phyloP scores from a whole-genome alignment of 176 grass and related monocot genomes.

The Carex kokanica region DNA sequence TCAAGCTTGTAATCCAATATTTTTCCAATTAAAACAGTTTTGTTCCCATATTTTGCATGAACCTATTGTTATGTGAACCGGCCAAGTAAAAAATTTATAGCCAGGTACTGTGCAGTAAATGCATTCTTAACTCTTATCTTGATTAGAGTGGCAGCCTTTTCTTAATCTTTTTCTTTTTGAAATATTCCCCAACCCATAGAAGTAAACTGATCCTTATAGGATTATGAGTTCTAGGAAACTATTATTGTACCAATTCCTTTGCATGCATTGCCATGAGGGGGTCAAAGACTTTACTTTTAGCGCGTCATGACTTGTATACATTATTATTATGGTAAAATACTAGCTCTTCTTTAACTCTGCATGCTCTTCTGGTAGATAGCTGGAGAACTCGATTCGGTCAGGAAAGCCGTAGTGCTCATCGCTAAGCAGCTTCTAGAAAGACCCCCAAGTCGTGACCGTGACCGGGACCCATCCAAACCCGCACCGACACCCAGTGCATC shows the following conservation, averaged over 20 bases:
- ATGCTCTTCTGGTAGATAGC: conserved; percentile 50
- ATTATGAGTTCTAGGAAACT: not conserved
- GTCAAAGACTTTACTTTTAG: not conserved
- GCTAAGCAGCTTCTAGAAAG: conserved; percentile 61
- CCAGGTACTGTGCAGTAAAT: not conserved
- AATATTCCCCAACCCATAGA: not conserved
- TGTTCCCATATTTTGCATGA: not conserved
- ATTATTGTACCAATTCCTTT: not conserved
- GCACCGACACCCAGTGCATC: conserved; percentile 40
- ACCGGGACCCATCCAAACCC: conserved; percentile 53
- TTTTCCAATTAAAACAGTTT: conserved; percentile 12
- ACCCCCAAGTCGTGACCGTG: conserved; percentile 46
- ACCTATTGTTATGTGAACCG: not conserved
- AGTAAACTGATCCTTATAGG: not conserved
- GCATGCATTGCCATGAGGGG: not conserved
- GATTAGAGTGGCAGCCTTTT: not conserved
- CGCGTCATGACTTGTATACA: not conserved
- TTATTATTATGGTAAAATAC: not conserved
- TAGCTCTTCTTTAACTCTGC: not conserved
- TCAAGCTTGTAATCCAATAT: not conserved
- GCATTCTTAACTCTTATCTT: not conserved
- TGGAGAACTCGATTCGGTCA: conserved; percentile 68
- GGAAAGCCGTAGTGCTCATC: conserved; percentile 61
- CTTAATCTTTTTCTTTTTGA: not conserved
- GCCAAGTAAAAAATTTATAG: not conserved